Percentiles rank a stretch among this genome's conserved stretches.
These are phyloP conservation scores for Akanthomyces lecanii DNA, from an alignment of 2,329 filamentous ascomycete genomes.

Conservation along the genomic window DNA sequence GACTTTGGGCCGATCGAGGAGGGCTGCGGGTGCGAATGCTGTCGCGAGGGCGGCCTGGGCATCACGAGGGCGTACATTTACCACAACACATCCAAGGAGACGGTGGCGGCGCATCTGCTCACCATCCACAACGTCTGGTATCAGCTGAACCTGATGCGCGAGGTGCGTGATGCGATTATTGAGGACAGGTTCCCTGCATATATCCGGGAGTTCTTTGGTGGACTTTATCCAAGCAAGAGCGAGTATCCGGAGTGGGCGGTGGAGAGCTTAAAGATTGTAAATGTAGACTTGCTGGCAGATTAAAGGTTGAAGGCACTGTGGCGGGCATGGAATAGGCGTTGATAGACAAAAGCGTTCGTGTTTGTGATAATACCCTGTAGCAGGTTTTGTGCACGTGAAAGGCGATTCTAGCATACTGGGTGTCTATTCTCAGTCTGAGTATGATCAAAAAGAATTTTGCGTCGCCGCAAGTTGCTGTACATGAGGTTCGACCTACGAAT, in stretches of 20 bases:
- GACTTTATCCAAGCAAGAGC: slow-evolving; percentile 59
- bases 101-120: slow-evolving; percentile 76
- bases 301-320: neutral
- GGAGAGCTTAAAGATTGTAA: slow-evolving; percentile 71
- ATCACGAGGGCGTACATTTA: slow-evolving; percentile 87
- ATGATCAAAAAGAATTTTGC: neutral
- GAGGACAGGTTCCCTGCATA: slow-evolving; percentile 78
- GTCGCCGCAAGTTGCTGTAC: too few species aligned
- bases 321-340: slow-evolving; percentile 4
- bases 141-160: slow-evolving; percentile 76
- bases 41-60: slow-evolving; percentile 67
- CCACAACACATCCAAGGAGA: slow-evolving; percentile 91
- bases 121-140: slow-evolving; percentile 97
- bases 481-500: too few species aligned
- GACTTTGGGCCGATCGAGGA: slow-evolving; percentile 84
- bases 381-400: neutral
- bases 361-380: neutral
- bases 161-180: slow-evolving; percentile 71
- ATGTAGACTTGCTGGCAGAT: slow-evolving; percentile 55
- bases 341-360: neutral
- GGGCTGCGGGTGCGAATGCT: slow-evolving; percentile 77
- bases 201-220: slow-evolving; percentile 70
- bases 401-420: too few species aligned
- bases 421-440: neutral
- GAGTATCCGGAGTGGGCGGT: slow-evolving; percentile 82